Base-by-base conservation (phyloP, 2,329 filamentous ascomycete species). In the Thelonectria blattea region DNA sequence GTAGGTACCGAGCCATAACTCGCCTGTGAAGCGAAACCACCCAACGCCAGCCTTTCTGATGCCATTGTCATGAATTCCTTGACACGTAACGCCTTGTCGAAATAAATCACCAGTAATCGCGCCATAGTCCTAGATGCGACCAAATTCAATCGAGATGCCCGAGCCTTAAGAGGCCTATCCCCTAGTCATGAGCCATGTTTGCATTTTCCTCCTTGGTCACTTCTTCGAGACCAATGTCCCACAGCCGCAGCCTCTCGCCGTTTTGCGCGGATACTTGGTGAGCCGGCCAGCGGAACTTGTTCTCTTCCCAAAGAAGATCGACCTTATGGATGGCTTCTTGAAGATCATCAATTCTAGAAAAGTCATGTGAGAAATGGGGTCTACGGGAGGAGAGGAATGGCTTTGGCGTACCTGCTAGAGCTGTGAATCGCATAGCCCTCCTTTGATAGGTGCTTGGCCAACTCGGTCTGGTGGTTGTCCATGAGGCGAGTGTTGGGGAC, bases 401-500 rank as follows among this genome's bases (percentile, higher is more conserved):
- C 30, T 46, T 12, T 15, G 12, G 73, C 83, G 56, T 82, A 92
- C 89, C 84, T 81, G 43, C 92, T 78, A 54, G 82, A 79, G 11
- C 90, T 91, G 68, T 88, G 83, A n/a, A 93, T 82, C 3, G 92
- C 87, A 76, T 96, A 96, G 22, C 90, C 89, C 66, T 92, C 86
- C 22, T 81, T 79, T 32, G 90, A 85, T 58, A 98, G 83, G 66
- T 91, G 88, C 51, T 88, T 81, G 1, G 94, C 94, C 56, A 99
- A 84, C 74, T 98, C 92, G 18, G 87, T 84, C 76, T 99, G 95
- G 73, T 99, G 95, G 70, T 99, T 94, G 71, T 96, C 88, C 68
- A 97, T 84, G 0, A 99, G 84, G 7, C 82, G 81, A 2, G 87
- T 83, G 74, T 99, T 99, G 2, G 94, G 91, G 2, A 99, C 93